These are phyloP conservation scores for Plasmopara viticola DNA, from an alignment of 352 stramenopile species.

Conservation along the genomic window DNA sequence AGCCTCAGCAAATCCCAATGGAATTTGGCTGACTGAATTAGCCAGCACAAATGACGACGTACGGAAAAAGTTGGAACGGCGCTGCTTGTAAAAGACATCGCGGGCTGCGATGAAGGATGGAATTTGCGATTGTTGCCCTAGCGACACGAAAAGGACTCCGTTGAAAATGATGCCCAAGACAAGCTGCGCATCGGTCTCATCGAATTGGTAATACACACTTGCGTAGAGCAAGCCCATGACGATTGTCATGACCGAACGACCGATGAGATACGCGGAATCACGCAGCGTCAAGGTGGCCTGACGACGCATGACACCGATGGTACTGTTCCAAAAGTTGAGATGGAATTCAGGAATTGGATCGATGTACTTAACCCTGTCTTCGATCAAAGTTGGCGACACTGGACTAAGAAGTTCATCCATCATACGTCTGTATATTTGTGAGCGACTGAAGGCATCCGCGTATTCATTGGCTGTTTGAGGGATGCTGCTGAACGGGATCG, in stretches of 20 bases:
- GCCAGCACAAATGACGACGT: conserved; percentile 57
- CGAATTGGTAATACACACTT: conserved; percentile 36
- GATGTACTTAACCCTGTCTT: conserved; percentile 67
- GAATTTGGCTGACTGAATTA: conserved; percentile 25
- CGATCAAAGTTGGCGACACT: conserved; percentile 3
- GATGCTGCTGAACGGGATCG: not conserved
- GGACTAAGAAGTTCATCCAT: conserved; percentile 12
- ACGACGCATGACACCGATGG: conserved; percentile 22
- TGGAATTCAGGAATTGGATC: conserved; percentile 44
- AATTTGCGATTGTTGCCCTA: conserved; percentile 59
- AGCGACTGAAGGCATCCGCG: conserved; percentile 15
- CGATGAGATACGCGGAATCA: conserved; percentile 26
- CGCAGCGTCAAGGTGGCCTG: conserved; percentile 34
- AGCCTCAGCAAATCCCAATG: conserved; percentile 32
- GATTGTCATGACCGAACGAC: conserved; percentile 26
- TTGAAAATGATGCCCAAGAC: conserved; percentile 74
- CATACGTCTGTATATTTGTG: conserved; percentile 10
- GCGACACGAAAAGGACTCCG: conserved; percentile 52
- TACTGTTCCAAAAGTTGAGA: conserved; percentile 24
- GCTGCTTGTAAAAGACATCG: conserved; percentile 75
- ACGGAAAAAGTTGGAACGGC: conserved; percentile 69
- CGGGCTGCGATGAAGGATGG: conserved; percentile 52
- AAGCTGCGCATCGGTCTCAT: conserved; percentile 23
- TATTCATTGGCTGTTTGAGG: conserved; percentile 24
- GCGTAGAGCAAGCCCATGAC: conserved; percentile 37